Evolutionary conservation across 2,329 filamentous ascomycete genomes (phyloP), one percentile per base, ranked within the genome.

Genomic region (Pseudocercospora ulei): DNA sequence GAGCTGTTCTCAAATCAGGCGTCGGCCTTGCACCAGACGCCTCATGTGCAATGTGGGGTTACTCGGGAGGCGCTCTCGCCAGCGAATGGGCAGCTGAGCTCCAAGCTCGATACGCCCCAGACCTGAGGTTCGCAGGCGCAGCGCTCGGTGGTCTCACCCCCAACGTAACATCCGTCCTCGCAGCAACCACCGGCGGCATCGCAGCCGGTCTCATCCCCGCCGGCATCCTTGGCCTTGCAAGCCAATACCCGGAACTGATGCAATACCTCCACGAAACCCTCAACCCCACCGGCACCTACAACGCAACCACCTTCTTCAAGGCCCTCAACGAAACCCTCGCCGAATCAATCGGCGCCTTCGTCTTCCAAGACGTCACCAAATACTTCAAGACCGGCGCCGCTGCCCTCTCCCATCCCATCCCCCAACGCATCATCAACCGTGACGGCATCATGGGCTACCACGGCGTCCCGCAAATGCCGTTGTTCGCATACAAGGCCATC

Each of bases 51-150:
- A 49, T 55, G 45, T 75, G 70, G 69, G 73, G 73, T 0, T 76
- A 75, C 49, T 72, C 68, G 0, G 73, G 73, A 2, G 72, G 72
- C 3, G 65, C 65, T 1, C 45, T 75, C 11, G 70, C 71, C 0
- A 67, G 60, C 2, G 69, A 68, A 18, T 71, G 65, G 61, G 72
- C 72, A 0, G 65, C 68, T 9, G 70, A 75, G 34, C 52, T 75
- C 13, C 69, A 71, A 27, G 57, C 61, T 0, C 56, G 58, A 3
- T 76, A 76, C 43, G 72, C 72, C 0, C 70, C 72, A 0, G 70
- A 73, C 24, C 53, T 76, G 3, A 55, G 60, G 2, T 61, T 76
- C 19, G 57, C 57, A 1, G 71, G 70, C 2, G 65, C 63, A 1
- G 71, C 68, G 0, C 45, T 74, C 0, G 71, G 72, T 3, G 71